Base-by-base conservation (phyloP, 805 yeast genomes). In the Metschnikowia lochheadii region DNA sequence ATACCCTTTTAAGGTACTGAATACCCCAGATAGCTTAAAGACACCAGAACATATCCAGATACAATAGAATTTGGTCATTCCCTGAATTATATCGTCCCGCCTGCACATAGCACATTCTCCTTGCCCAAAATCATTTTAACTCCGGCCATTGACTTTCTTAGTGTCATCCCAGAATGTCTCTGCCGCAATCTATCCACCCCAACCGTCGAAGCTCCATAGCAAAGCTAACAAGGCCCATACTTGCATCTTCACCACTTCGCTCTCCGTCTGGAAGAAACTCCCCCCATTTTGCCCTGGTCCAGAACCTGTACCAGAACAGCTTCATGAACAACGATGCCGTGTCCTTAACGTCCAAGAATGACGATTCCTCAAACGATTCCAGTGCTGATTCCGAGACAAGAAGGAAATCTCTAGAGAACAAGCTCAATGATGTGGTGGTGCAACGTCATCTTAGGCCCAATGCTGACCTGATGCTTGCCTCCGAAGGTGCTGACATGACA, bases 401-500 rank as follows among this genome's bases (percentile, higher is more conserved):
- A 15, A 44, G 23, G 21, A 40, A 32, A 3, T 32, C 34, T 3
- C 10, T 6, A 8, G 56, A 55, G 23, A 32, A 50, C 1, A 40
- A 45, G 31, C 46, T 56, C 23, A 29, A 39, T 7, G 60, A 57
- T 8, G 38, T 33, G 38, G 54, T 49, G 50, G 54, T 54, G 21
- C 51, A 48, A 34, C 49, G 56, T 29, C 58, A 58, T 35, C 45
- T 58, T 23, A 49, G 52, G 37, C 14, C 52, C 20, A 53, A 46
- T 32, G 51, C 48, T 21, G 55, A 50, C 17, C 40, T 37, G 23
- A 36, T 48, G 32, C 49, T 56, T 31, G 51, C 59, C 18, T 20
- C 48, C 14, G 60, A 56, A 36, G 62, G 62, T 10, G 62, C 58
- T 3, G 62, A 58, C 32, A 56, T 56, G 50, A 58, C 58, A 15